Evolutionary conservation across 192 early-diverging fungal species (phyloP), one percentile per base, ranked within the genome.

Genomic region (Linnemannia hyalina): DNA sequence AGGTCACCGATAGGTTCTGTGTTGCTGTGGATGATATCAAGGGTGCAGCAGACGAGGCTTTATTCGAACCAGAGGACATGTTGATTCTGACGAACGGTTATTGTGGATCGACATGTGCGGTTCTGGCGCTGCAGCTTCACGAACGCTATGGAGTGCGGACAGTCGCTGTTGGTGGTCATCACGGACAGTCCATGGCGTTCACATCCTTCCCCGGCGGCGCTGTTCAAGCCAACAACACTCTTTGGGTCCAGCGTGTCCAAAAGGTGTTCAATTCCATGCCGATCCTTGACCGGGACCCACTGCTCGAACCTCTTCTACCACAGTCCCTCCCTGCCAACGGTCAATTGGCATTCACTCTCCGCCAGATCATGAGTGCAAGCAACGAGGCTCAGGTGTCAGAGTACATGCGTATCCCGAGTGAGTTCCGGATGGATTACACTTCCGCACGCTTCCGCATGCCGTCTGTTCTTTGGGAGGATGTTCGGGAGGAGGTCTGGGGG

Each of bases 51-150:
- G 47, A 70, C 6, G 75, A 81, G 35, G 70, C 83, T 7, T 13
- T 70, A 38, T 86, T 86, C 57, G 38, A 63, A 5, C 26, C 83
- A 13, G 38, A 80, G 52, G 55, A 88, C 36, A 83, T 83, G 40
- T 54, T 83, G 3, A 75, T 88, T 26, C 71, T 88, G 3, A 83
- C 87, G 0, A 88, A 88, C 29, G 87, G 87, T 8, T 77, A 60
- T 22, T 88, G 87, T 71, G 87, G 87, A 23, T 88, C 87, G 13
- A 81, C 87, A 2, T 88, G 87, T 68, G 77, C 87, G 2, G 78
- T 74, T 26, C 46, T 88, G 16, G 78, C 87, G 7, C 46, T 83
- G 18, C 81, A 80, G 15, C 20, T 88, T 49, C 82, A 80, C n/a
- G 82, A 83, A 49, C 81, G 76, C 8, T 83, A 80, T 36, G 76